Evolutionary conservation across 345 rosid genomes (phyloP).

Genomic region (Syzygium oleosum): DNA sequence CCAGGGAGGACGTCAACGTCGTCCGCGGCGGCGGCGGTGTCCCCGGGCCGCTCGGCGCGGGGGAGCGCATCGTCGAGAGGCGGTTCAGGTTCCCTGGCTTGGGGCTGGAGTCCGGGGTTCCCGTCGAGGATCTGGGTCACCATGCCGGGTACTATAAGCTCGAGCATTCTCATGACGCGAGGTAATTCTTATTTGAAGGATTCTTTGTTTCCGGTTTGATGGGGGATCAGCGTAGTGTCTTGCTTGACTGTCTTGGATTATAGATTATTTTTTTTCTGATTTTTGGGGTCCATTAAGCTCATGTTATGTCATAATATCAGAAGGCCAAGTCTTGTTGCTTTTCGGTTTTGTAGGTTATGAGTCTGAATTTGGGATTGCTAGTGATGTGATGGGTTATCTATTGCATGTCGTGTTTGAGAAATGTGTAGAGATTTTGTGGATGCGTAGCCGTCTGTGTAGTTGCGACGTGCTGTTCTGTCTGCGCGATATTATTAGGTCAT

Average conservation of each 20-base stretch:
- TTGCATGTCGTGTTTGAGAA: background rate
- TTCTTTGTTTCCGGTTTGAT: background rate
- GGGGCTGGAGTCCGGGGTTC: slow-evolving; percentile 13
- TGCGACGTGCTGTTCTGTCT: background rate
- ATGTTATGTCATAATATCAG: background rate
- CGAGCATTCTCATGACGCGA: slow-evolving; percentile 63
- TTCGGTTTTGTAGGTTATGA: background rate
- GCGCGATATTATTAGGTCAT: background rate
- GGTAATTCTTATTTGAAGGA: slow-evolving; percentile 20
- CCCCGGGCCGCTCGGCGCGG: background rate
- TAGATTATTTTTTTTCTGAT: background rate
- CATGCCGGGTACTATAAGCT: slow-evolving; percentile 94
- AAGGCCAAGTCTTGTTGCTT: background rate
- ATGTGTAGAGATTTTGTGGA: background rate
- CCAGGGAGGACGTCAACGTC: slow-evolving; percentile 57
- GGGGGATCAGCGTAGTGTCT: background rate
- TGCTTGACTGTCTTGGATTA: background rate
- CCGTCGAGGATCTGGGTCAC: slow-evolving; percentile 75
- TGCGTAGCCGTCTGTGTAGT: background rate
- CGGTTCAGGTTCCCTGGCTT: slow-evolving; percentile 56
- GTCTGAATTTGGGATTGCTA: background rate
- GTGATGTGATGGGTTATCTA: background rate
- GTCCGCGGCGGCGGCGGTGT: slow-evolving; percentile 22
- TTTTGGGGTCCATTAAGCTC: background rate
- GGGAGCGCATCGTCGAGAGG: slow-evolving; percentile 53